Percentiles rank a stretch among this genome's conserved stretches.
Evolutionary conservation across 2,329 filamentous ascomycete species (phyloP).

Genomic region (Sporothrix mexicana): DNA sequence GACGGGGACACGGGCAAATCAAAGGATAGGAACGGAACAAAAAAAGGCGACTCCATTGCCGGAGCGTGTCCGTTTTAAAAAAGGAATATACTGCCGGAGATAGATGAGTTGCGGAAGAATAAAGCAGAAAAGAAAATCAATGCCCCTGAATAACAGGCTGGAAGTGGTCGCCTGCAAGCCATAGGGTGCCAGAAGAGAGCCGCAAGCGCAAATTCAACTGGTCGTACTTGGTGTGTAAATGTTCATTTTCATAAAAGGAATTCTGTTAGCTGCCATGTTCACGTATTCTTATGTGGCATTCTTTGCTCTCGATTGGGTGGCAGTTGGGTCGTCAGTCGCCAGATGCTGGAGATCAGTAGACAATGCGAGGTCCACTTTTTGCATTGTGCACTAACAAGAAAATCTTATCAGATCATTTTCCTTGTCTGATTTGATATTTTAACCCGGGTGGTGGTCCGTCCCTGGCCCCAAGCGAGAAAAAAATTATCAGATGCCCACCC

Average conservation of each 20-base stretch:
- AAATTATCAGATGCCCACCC: slow-evolving; percentile 5
- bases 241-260: too few relatives aligned
- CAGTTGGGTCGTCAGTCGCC: too few relatives aligned
- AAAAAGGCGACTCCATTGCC: neutral
- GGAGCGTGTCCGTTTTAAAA: neutral
- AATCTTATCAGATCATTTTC: slow-evolving; percentile 19
- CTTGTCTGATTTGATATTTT: slow-evolving; percentile 2
- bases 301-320: too few relatives aligned
- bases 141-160: too few relatives aligned
- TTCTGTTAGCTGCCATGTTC: too few relatives aligned
- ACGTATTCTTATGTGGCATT: too few relatives aligned
- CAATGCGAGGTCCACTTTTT: too few relatives aligned
- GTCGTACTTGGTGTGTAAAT: neutral
- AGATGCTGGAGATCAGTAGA: too few relatives aligned
- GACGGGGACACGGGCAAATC: neutral
- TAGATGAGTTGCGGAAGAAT: neutral
- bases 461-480: neutral
- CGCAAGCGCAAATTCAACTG: neutral
- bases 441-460: neutral
- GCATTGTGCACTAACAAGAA: neutral
- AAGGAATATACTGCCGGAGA: too few relatives aligned
- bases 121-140: neutral
- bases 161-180: neutral
- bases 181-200: neutral
- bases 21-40: neutral